phyloP scores from a whole-genome alignment of 169 alveolate species.

The Eimeria praecox region DNA sequence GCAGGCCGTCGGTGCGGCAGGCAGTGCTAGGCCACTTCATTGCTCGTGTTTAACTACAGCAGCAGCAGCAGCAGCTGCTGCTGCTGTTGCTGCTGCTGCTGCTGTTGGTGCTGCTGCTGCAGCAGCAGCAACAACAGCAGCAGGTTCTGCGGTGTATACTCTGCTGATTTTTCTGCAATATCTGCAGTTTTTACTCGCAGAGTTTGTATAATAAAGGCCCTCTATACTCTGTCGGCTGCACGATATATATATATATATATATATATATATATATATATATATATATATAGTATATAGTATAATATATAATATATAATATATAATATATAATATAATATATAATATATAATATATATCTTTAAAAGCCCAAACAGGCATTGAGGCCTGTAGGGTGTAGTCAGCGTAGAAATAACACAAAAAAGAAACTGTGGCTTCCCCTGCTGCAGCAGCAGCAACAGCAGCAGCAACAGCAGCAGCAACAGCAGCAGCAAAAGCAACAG shows the following conservation, averaged over 20 bases:
- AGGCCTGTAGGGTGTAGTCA: background rate
- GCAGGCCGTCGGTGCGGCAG: constrained; percentile 45
- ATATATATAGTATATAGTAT: no score
- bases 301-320: no score
- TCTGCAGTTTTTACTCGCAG: background rate
- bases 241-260: background rate
- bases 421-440: background rate
- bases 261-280: no score
- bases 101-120: background rate
- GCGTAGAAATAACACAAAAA: background rate
- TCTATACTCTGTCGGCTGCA: background rate
- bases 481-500: background rate
- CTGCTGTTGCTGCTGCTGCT: background rate
- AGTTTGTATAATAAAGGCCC: background rate
- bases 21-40: constrained; percentile 56
- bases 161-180: background rate
- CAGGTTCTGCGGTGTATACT: background rate
- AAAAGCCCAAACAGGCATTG: background rate
- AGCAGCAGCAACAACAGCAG: background rate
- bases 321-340: background rate
- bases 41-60: constrained; percentile 2
- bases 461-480: background rate
- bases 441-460: background rate
- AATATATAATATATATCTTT: background rate
- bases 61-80: background rate